Base-by-base conservation (phyloP, 2,329 filamentous ascomycete species). In the Monilinia vaccinii-corymbosi region DNA sequence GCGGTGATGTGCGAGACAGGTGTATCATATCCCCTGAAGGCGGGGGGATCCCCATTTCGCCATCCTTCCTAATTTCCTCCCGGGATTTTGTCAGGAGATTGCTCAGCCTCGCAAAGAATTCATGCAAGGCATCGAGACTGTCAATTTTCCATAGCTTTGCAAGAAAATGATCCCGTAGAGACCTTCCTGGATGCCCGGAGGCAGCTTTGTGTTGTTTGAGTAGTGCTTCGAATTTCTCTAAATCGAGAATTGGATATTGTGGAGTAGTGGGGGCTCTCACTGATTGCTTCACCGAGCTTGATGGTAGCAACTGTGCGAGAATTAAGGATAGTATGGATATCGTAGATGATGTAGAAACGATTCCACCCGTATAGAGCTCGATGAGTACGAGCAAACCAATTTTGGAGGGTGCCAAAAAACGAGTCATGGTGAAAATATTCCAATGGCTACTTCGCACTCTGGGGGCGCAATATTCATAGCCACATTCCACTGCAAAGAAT, bases 391-490 rank as follows among this genome's bases (percentile, higher is more conserved):
- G 81, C 28, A 97, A 80, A 69, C 88, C 87, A 66, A 97, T 82
- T 72, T 94, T 96, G 66, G 90, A 86, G 14, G 93, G 89, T n/a
- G 89, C 96, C 49, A 97, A 80, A 73, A 88, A 96, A 60, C 88
- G 87, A 68, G 87, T 82, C 87, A 93, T 95, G 46, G 23, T 62
- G 52, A 60, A 36, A 36, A 47, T 28, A 31, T 46, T 23, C 32
- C 18, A 21, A 38, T n/a, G 40, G 14, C n/a, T 23, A 38, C 31
- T 53, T 45, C 31, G 40, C n/a, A 32, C 56, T 16, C 11, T 44
- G 21, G 31, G 42, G 31, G 18, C 18, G 18, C 21, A 57, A 42
- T 40, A 40, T 16, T 23, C 25, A 23, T 40, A 23, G 25, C 31
- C 47, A 32, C 51, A 53, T 53, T 3, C 51, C 51, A 32, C 38